A percentile compares a stretch with the other conserved stretches of the same genome.
phyloP scores from a whole-genome alignment of 495 filamentous ascomycete genomes.

The Penicillium mononematosum region DNA sequence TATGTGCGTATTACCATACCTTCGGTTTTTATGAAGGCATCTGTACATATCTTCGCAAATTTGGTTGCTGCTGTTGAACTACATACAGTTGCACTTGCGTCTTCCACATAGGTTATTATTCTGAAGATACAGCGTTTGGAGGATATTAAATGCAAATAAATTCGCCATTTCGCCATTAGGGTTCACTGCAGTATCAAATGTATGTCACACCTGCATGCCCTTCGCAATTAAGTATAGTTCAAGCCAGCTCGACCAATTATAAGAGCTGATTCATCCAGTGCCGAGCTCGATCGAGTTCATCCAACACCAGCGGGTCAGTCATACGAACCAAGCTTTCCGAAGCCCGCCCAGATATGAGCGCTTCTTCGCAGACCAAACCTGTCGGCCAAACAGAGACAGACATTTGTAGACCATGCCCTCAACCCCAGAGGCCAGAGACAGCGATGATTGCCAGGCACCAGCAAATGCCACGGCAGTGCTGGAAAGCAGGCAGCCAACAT shows the following conservation, averaged over 20 bases:
- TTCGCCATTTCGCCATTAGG: background rate
- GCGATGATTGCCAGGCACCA: slow-evolving; percentile 10
- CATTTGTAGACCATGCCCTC: slow-evolving; percentile 11
- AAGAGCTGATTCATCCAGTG: background rate
- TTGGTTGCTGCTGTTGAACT: background rate
- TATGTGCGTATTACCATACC: background rate
- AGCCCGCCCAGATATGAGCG: slow-evolving; percentile 1
- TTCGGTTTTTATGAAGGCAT: background rate
- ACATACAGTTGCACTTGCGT: background rate
- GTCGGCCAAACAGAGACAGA: slow-evolving; percentile 15
- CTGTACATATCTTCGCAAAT: background rate
- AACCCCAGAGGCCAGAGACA: slow-evolving; percentile 5
- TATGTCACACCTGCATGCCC: background rate
- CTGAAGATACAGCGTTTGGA: background rate
- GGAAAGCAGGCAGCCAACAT: slow-evolving; percentile 10
- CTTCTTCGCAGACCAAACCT: slow-evolving; percentile 19
- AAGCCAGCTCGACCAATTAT: background rate
- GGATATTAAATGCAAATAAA: background rate
- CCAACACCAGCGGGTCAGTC: background rate
- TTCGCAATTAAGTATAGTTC: background rate
- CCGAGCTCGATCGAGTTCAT: background rate
- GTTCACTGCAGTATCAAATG: background rate
- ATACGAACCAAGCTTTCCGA: background rate
- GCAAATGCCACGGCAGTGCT: slow-evolving; percentile 14
- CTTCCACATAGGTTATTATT: background rate